Evolutionary conservation across 2,329 filamentous ascomycete species (phyloP), one percentile per base, ranked within the genome.

Genomic region (Blumeriella jaapii): DNA sequence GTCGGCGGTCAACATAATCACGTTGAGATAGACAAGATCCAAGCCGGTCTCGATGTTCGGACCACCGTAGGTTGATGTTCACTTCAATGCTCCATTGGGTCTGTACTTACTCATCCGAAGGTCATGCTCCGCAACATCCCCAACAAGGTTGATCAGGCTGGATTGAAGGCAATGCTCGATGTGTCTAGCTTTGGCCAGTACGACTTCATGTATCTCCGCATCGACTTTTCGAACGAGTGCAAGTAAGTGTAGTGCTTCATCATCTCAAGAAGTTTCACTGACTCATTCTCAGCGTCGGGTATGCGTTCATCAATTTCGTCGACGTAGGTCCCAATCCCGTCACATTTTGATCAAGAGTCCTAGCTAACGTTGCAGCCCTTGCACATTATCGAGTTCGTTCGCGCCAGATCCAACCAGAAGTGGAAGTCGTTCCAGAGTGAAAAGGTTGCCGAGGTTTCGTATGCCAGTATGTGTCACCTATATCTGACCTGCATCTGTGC

Each of bases 91-190:
- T 30, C 26, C 39, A 42, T 29, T 47, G 16, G 9, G 14, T 25
- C 12, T 27, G 29, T n/a, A n/a, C n/a, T n/a, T n/a, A n/a, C n/a
- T n/a, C n/a, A n/a, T n/a, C n/a, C n/a, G n/a, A 39, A 85, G 79
- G 83, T 96, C 46, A 95, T 96, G 89, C 61, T 95, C 19, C 78
- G 89, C 24, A 95, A 96, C 56, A 89, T 95, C 29, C 89, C 89
- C 1, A 94, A 94, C 61, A 85, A 87, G 50, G 78, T 94, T 37
- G 74, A 85, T 50, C 75, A 85, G 58, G 63, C 68, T 0, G 78
- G 82, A 63, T 62, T 95, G 11, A 93, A 93, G 63, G 60, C 66
- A 1, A 78, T 93, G 37, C 67, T 96, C 10, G 83, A 95, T 52
- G 68, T 79, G 44, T 81, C 77, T 11, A 84, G 78, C 56, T 74